Conservation (phyloP, 306 rosid species). For the Prinsepia uniflora region DNA sequence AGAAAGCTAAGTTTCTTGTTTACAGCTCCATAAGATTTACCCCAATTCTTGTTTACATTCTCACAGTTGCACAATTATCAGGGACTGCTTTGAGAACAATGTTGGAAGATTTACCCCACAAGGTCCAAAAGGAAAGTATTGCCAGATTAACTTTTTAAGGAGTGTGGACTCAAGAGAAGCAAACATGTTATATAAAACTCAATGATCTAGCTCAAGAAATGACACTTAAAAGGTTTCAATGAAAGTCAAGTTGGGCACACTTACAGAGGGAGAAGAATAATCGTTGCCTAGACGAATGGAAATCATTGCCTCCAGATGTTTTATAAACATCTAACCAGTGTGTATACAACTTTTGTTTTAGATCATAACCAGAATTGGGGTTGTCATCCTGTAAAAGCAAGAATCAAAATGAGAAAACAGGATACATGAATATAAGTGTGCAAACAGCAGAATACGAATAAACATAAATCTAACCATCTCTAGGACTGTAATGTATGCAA, state of each 20-base stretch:
- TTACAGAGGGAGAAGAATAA: conserved; percentile 74
- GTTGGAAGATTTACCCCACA: too few relatives aligned
- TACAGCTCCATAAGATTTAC: too few relatives aligned
- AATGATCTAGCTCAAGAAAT: too few relatives aligned
- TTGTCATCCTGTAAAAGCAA: conserved; percentile 45
- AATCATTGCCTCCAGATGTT: conserved; percentile 61
- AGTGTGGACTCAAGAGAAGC: too few relatives aligned
- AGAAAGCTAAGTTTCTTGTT: too few relatives aligned
- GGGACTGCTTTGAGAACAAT: too few relatives aligned
- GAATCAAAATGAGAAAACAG: not conserved
- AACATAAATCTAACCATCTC: not conserved
- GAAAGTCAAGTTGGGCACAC: conserved; percentile 27
- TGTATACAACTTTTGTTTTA: conserved; percentile 54
- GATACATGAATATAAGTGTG: not conserved
- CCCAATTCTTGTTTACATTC: not conserved
- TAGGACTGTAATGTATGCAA: not conserved
- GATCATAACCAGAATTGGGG: conserved; percentile 34
- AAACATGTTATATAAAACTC: too few relatives aligned
- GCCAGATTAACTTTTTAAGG: too few relatives aligned
- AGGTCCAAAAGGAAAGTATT: too few relatives aligned
- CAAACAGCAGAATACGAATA: not conserved
- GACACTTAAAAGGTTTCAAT: not conserved
- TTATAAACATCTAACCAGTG: conserved; percentile 78
- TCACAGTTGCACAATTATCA: too few relatives aligned
- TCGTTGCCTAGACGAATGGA: conserved; percentile 55